Percentiles rank a stretch among this genome's conserved stretches.
phyloP scores from a whole-genome alignment of 2,329 filamentous ascomycete genomes.

The Orbilia brochopaga region DNA sequence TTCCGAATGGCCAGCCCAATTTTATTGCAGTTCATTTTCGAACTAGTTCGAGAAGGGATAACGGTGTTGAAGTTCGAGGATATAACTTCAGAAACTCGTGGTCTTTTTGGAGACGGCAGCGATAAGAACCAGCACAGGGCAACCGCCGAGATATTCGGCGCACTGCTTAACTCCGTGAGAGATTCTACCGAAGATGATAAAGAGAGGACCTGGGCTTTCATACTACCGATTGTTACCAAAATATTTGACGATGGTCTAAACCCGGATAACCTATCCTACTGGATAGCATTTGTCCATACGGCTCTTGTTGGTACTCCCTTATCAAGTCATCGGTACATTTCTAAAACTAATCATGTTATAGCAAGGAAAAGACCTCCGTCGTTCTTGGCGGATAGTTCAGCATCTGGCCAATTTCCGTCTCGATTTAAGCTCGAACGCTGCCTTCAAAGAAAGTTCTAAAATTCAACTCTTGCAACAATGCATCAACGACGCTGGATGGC shows the following conservation, averaged over 20 bases:
- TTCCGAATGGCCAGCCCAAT: slow-evolving; percentile 89
- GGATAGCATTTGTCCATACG: slow-evolving; percentile 91
- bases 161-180: slow-evolving; percentile 77
- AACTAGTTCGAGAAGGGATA: slow-evolving; percentile 80
- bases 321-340: neutral
- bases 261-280: slow-evolving; percentile 92
- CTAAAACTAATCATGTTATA: slow-evolving; percentile 58
- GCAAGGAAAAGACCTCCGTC: slow-evolving; percentile 85
- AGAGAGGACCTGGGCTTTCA: slow-evolving; percentile 82
- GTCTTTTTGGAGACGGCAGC: slow-evolving; percentile 86
- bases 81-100: slow-evolving; percentile 77
- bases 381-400: slow-evolving; percentile 83
- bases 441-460: slow-evolving; percentile 98
- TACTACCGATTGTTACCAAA: slow-evolving; percentile 82
- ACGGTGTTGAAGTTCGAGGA: slow-evolving; percentile 83
- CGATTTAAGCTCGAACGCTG: slow-evolving; percentile 93
- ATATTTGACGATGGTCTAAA: slow-evolving; percentile 92
- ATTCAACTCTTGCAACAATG: slow-evolving; percentile 87
- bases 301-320: slow-evolving; percentile 59
- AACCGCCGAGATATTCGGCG: slow-evolving; percentile 89
- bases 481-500: slow-evolving; percentile 89
- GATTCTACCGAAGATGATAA: slow-evolving; percentile 73
- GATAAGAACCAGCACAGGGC: slow-evolving; percentile 98
- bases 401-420: slow-evolving; percentile 83
- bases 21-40: slow-evolving; percentile 85